A percentile compares a stretch with the other conserved stretches of the same genome.
phyloP scores from a whole-genome alignment of 2,329 filamentous ascomycete species.

The Raffaelea arxii region DNA sequence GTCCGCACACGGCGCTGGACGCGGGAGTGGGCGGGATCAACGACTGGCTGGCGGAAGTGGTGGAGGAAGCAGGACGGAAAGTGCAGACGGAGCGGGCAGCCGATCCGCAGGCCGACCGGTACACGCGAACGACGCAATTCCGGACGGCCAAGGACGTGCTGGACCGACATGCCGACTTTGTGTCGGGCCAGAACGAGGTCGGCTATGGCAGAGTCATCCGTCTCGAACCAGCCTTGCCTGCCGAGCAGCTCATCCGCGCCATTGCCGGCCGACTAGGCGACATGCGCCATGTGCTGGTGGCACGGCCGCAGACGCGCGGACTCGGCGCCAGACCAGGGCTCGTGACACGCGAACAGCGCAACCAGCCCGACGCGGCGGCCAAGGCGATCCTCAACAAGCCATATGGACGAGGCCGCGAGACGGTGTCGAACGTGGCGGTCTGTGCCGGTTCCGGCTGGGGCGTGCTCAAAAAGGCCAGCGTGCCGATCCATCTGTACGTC shows the following conservation, averaged over 20 bases:
- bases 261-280: slow-evolving; percentile 61
- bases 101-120: too few species aligned
- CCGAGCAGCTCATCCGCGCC: slow-evolving; percentile 35
- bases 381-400: too few species aligned
- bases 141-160: slow-evolving; percentile 31
- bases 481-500: slow-evolving; percentile 61
- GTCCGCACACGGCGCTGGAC: slow-evolving; percentile 90
- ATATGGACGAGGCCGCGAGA: too few species aligned
- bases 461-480: slow-evolving; percentile 58
- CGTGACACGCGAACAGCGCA: too few species aligned
- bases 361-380: too few species aligned
- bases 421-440: slow-evolving; percentile 64
- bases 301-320: slow-evolving; percentile 27
- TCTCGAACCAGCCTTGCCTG: slow-evolving; percentile 26
- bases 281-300: slow-evolving; percentile 35
- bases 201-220: slow-evolving; percentile 44
- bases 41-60: slow-evolving; percentile 86
- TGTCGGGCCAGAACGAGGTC: slow-evolving; percentile 16
- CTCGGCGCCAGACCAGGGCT: slow-evolving; percentile 55
- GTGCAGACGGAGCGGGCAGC: too few species aligned
- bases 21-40: slow-evolving; percentile 77
- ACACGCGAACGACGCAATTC: too few species aligned
- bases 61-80: slow-evolving; percentile 28
- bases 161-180: not conserved
- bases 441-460: slow-evolving; percentile 83